These are phyloP conservation scores for Phyllostachys edulis DNA, from an alignment of 176 grass and related monocot genomes.

Conservation along the genomic window DNA sequence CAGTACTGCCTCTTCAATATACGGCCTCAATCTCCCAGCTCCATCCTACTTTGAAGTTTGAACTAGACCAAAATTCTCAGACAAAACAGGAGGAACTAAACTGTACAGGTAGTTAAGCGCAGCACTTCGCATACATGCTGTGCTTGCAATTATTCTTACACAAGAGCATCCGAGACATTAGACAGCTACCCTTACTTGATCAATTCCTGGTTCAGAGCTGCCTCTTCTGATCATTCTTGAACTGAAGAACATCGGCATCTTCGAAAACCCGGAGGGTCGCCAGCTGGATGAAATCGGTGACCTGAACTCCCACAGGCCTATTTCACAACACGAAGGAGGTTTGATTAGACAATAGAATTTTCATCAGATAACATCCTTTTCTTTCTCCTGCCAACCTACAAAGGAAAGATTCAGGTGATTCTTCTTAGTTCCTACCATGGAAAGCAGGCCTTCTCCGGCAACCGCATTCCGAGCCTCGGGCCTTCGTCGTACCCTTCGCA, in stretches of 20 bases:
- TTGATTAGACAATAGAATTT: neutral
- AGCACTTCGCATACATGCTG: neutral
- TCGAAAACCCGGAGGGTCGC: conserved; percentile 46
- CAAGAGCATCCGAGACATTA: neutral
- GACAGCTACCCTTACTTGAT: neutral
- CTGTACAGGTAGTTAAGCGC: neutral
- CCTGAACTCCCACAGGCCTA: conserved; percentile 38
- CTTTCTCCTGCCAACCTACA: neutral
- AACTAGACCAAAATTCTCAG: neutral
- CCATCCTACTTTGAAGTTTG: neutral
- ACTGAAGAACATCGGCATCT: conserved; percentile 46
- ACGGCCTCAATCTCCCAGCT: neutral
- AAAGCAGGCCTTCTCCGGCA: conserved; percentile 51
- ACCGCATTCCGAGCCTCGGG: conserved; percentile 41
- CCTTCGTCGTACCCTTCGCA: conserved; percentile 94
- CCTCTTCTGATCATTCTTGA: conserved; percentile 35
- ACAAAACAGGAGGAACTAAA: neutral
- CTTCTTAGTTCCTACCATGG: conserved; percentile 41
- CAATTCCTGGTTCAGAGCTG: conserved; percentile 28
- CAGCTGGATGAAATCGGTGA: conserved; percentile 54
- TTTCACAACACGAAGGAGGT: neutral
- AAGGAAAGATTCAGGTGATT: neutral
- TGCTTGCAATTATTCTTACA: conserved; percentile 6
- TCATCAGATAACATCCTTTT: neutral
- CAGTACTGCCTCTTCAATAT: neutral